phyloP scores from a whole-genome alignment of 805 yeast genomes.

The Saccharomycopsis sp. region DNA sequence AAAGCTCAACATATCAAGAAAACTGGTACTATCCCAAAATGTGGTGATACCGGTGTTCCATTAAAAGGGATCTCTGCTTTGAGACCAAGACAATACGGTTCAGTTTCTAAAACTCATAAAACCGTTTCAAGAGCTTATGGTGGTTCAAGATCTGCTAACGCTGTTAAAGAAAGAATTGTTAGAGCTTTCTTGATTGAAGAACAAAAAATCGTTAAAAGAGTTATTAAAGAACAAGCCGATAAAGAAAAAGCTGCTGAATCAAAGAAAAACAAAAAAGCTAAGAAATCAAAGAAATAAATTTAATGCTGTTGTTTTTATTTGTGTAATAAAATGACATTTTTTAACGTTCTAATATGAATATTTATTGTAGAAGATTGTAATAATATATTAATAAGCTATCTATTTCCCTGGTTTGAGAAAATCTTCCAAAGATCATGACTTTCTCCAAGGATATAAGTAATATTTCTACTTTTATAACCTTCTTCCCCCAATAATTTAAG shows the following conservation, averaged over 20 bases:
- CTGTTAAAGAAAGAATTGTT: conserved; percentile 98
- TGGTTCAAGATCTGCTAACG: conserved; percentile 97
- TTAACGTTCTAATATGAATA: not conserved
- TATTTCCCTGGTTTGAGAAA: not conserved
- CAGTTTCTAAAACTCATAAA: conserved; percentile 92
- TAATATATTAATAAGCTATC: not conserved
- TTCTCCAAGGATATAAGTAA: conserved; percentile 68
- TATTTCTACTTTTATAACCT: conserved; percentile 36
- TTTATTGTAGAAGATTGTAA: not conserved
- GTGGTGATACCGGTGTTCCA: conserved; percentile 82
- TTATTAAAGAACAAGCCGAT: conserved; percentile 91
- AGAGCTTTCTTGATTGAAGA: conserved; percentile 99
- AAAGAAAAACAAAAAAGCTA: conserved; percentile 21
- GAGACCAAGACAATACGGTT: conserved; percentile 98
- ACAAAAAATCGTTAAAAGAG: conserved; percentile 99
- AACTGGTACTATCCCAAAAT: conserved; percentile 77
- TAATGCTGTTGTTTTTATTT: not conserved
- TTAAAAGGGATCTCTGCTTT: conserved; percentile 86
- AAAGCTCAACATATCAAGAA: conserved; percentile 97
- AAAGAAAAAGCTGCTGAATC: conserved; percentile 64
- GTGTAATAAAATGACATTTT: not conserved
- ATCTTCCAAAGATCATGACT: conserved; percentile 64
- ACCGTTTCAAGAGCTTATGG: conserved; percentile 99
- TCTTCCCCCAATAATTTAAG: conserved; percentile 39
- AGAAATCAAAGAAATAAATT: conserved; percentile 17